Base-by-base conservation (phyloP, 495 filamentous ascomycete genomes). In the Penicillium parvum region DNA sequence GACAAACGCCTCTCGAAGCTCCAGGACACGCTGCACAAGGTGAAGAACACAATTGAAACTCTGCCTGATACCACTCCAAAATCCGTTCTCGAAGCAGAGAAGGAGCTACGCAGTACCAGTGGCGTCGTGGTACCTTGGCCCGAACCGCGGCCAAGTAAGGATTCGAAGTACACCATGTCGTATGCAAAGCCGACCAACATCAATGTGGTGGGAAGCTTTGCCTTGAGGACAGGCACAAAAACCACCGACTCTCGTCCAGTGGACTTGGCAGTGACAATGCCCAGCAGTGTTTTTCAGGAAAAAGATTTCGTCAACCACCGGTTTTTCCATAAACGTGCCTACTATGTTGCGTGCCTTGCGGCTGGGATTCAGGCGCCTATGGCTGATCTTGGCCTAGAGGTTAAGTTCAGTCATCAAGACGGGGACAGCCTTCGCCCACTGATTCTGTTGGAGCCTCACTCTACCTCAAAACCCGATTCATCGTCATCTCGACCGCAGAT, bases 311-410 rank as follows among this genome's bases (percentile, higher is more conserved):
- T 90, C 32, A 88, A 97, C 55, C 77, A 90, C 65, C 77, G 92
- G 47, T 98, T 91, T 63, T 96, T 97, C 55, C 84, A 96, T 65
- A 96, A 96, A 60, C 70, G 91, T 41, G 88, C 92, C 4, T 97
- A 89, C 55, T 97, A 95, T 49, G 64, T 98, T 19, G 86, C 90
- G 25, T 85, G 81, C 48, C 61, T 97, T 43, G 82, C 87, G 2
- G 78, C 78, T 20, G 77, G 75, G 4, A 69, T 98, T 15, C 78
- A 78, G 40, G 72, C 78, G 18, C 62, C 72, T 0, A 41, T 40
- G 32, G 60, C 79, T 19, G 69, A 65, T 7, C 51, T 74, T 5
- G 65, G 64, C 1, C 71, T 84, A 37, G 68, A 78, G 5, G 37
- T 89, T 18, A 71, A 68, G 1, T 96, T 84, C 68, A 70, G 73